Base-by-base conservation (phyloP, 495 filamentous ascomycete species). In the Poronia punctata region DNA sequence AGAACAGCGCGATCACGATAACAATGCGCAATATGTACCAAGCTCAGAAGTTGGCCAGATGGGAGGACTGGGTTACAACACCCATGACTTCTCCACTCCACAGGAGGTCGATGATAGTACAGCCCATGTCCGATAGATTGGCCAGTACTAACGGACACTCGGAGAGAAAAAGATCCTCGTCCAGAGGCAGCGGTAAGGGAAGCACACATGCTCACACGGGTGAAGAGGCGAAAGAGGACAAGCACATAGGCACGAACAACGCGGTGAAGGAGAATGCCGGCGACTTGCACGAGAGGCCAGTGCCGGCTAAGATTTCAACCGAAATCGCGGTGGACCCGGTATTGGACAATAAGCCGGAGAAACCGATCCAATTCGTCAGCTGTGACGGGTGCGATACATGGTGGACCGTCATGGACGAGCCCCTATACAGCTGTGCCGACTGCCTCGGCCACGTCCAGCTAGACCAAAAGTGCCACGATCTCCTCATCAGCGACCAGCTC, bases 41-140 rank as follows among this genome's bases (percentile, higher is more conserved):
- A 14, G 21, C 44, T 19, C 15, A 43, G 0, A 43, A 43, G 5
- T 23, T 49, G 5, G 18, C 12, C 7, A 42, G 31, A 20, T 70
- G 66, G 57, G 53, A 60, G 36, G 53, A 57, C 22, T 70, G 65
- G 45, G 49, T 62, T 4, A 49, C 61, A 25, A 23, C 61, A 7
- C 40, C 40, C 16, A 43, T 43, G 38, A 55, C 3, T 54, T 63
- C 29, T 49, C 32, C 30, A 35, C 9, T n/a, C 11, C 18, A 9
- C 26, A 14, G 16, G 12, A 19, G 18, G 28, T 22, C 16, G 38
- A 29, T 15, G 14, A 11, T 5, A 11, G n/a, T 17, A 25, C 33
- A 9, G 12, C 5, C 26, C 23, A 11, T 15, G 22, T 16, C 33
- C 18, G 14, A 18, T 6, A 22, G 20, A n/a, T n/a, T n/a, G n/a